Percentiles rank a stretch among this genome's conserved stretches.
Evolutionary conservation across 129 eudicot species (phyloP).

Genomic region (Centrapalus pauciflorus): DNA sequence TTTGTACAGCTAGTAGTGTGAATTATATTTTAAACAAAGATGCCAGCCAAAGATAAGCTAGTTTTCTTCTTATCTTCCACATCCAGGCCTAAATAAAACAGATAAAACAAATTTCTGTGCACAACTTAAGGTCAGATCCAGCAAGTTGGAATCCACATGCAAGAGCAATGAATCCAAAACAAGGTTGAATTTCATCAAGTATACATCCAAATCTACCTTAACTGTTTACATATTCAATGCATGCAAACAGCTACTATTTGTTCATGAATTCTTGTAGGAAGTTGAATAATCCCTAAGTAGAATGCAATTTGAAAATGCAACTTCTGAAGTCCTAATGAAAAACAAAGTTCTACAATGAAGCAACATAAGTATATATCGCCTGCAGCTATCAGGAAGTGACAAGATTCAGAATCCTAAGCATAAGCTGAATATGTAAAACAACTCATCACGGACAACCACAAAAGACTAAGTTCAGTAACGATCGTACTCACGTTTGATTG

Average conservation of each 20-base stretch:
- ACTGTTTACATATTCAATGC: too few relatives aligned
- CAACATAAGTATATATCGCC: background rate
- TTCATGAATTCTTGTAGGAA: background rate
- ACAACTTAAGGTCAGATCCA: background rate
- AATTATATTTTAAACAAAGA: background rate
- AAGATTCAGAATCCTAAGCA: conserved; percentile 1
- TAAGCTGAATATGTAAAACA: background rate
- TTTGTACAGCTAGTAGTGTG: background rate
- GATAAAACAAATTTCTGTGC: background rate
- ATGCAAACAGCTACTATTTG: background rate
- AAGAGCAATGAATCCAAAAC: background rate
- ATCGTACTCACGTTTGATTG: conserved; percentile 42
- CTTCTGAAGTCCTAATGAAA: background rate
- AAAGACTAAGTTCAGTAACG: background rate
- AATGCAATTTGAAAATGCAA: background rate
- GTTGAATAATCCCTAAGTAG: background rate
- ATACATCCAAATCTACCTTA: too few relatives aligned
- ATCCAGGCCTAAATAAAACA: background rate
- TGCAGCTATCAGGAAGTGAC: background rate
- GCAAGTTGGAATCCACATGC: background rate
- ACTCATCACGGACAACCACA: background rate
- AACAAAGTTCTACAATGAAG: background rate
- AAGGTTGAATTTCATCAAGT: background rate
- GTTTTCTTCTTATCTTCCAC: background rate
- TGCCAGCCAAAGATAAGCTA: background rate